Conservation (phyloP, 1,284 basidiomycete genomes). For the Pseudozyma pruni region DNA sequence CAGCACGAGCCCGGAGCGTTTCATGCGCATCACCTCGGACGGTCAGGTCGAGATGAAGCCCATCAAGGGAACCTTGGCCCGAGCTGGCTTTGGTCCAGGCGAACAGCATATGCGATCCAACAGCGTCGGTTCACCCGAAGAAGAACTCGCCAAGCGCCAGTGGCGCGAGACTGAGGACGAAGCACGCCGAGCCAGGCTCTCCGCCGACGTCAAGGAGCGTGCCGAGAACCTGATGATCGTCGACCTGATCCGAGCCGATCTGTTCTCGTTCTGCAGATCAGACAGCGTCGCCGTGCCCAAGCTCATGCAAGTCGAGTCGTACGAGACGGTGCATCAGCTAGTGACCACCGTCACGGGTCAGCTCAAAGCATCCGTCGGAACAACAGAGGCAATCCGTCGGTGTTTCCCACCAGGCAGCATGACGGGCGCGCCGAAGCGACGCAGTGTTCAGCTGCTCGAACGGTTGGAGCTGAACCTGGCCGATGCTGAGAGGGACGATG, state of each 20-base stretch:
- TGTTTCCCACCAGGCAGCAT: conserved; percentile 82
- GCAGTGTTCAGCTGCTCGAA: conserved; percentile 89
- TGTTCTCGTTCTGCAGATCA: conserved; percentile 77
- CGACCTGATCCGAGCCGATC: conserved; percentile 91
- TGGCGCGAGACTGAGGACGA: conserved; percentile 66
- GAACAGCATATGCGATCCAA: conserved; percentile 47
- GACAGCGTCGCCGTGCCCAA: conserved; percentile 82
- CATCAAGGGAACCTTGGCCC: conserved; percentile 82
- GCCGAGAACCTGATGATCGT: conserved; percentile 99
- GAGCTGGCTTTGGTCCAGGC: conserved; percentile 60
- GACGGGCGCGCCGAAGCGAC: conserved; percentile 96
- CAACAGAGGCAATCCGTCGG: conserved; percentile 79
- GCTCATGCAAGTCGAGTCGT: conserved; percentile 90
- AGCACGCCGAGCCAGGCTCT: conserved; percentile 71
- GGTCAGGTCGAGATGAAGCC: conserved; percentile 85
- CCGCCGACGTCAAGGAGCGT: conserved; percentile 86
- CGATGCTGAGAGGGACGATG: conserved; percentile 29
- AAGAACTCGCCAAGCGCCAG: conserved; percentile 36
- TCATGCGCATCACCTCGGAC: conserved; percentile 82
- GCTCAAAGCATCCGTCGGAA: conserved; percentile 69
- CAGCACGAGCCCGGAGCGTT: conserved; percentile 87
- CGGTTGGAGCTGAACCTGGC: conserved; percentile 73
- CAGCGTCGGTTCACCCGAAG: conserved; percentile 5
- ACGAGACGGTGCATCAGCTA: conserved; percentile 93
- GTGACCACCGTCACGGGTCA: conserved; percentile 84